phyloP scores from a whole-genome alignment of 495 filamentous ascomycete genomes.

The Neurospora sp. region DNA sequence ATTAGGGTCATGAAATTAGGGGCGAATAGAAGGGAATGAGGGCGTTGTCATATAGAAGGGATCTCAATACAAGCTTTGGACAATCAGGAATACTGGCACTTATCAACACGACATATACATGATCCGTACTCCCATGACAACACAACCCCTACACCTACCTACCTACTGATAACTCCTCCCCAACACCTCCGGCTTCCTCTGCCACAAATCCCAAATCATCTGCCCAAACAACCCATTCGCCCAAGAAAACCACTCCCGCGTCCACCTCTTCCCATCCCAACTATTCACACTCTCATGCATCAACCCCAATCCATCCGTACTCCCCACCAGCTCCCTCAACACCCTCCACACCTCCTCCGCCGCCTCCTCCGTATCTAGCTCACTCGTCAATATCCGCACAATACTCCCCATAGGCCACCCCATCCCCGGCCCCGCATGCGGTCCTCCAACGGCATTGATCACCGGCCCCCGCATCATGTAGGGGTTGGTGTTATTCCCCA shows the following conservation, averaged over 20 bases:
- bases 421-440: slow-evolving; percentile 45
- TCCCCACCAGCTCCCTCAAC: slow-evolving; percentile 38
- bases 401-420: slow-evolving; percentile 53
- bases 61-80: not conserved
- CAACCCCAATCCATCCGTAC: slow-evolving; percentile 47
- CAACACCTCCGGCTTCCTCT: slow-evolving; percentile 30
- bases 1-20: not conserved
- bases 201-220: slow-evolving; percentile 48
- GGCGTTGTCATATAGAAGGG: not conserved
- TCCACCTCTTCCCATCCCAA: slow-evolving; percentile 42
- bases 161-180: slow-evolving; percentile 27
- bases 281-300: slow-evolving; percentile 53
- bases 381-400: slow-evolving; percentile 31
- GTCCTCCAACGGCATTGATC: slow-evolving; percentile 45
- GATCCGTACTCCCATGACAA: not conserved
- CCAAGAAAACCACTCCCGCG: slow-evolving; percentile 61
- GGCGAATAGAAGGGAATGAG: not conserved
- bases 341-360: not conserved
- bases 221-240: slow-evolving; percentile 61
- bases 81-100: not conserved
- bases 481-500: slow-evolving; percentile 38
- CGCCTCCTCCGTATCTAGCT: not conserved
- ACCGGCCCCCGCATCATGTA: slow-evolving; percentile 48
- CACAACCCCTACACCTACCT: not conserved
- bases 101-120: not conserved